phyloP scores from a whole-genome alignment of 208 protist species.

The Lotmaria passim region DNA sequence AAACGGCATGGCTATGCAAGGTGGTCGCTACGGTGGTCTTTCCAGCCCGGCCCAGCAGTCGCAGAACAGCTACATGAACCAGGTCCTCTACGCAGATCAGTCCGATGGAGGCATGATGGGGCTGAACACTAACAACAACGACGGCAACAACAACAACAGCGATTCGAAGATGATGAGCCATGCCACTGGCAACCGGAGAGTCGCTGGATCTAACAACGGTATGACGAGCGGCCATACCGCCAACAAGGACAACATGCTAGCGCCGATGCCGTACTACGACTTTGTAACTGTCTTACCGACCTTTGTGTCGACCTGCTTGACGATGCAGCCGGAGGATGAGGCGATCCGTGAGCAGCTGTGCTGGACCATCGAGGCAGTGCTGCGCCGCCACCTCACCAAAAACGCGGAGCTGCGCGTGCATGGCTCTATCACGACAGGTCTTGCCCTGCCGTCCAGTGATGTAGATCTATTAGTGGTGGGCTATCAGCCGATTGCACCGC shows the following conservation, averaged over 20 bases:
- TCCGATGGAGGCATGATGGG: not conserved
- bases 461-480: conserved; percentile 81
- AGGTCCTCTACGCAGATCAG: not conserved
- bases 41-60: not conserved
- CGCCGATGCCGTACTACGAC: conserved; percentile 46
- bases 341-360: conserved; percentile 64
- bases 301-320: conserved; percentile 73
- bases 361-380: conserved; percentile 59
- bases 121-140: too few species aligned
- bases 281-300: conserved; percentile 61
- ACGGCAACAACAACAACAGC: too few species aligned
- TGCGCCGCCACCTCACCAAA: conserved; percentile 36
- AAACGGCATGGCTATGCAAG: not conserved
- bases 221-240: not conserved
- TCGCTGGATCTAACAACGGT: not conserved
- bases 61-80: conserved; percentile 12
- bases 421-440: conserved; percentile 76
- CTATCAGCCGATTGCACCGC: conserved; percentile 70
- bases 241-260: conserved; percentile 5
- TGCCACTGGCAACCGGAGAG: not conserved
- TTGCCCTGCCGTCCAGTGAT: conserved; percentile 80
- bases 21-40: not conserved
- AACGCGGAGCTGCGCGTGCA: conserved; percentile 69
- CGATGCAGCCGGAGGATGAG: conserved; percentile 46
- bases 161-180: not conserved